A percentile compares a stretch with the other conserved stretches of the same genome.
Evolutionary conservation across 495 filamentous ascomycete species (phyloP).

Genomic region (Penicillium dipodomyicola): DNA sequence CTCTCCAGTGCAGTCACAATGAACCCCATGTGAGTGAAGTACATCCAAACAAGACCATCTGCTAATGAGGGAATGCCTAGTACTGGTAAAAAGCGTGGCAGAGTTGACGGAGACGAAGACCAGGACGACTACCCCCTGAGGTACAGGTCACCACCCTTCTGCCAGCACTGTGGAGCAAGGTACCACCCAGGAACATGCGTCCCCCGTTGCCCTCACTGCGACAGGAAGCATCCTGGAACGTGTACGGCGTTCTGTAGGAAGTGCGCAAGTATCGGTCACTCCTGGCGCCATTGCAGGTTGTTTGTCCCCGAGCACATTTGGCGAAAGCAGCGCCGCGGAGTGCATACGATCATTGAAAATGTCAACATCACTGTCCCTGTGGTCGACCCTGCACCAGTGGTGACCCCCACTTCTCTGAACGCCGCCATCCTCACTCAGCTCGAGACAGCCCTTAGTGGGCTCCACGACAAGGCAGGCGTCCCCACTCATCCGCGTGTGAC

Average conservation of each 20-base stretch:
- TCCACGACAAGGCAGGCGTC: not conserved
- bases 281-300: not conserved
- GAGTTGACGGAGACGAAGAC: not conserved
- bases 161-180: not conserved
- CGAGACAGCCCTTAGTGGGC: not conserved
- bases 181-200: not conserved
- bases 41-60: not conserved
- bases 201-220: not conserved
- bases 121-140: not conserved
- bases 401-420: not conserved
- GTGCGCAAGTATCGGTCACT: not conserved
- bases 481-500: not conserved
- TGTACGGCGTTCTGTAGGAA: constrained; percentile 2
- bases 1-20: not conserved
- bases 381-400: not conserved
- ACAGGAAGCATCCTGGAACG: not conserved
- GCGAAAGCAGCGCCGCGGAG: not conserved
- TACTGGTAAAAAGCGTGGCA: not conserved
- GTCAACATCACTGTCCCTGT: not conserved
- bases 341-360: not conserved
- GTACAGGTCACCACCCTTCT: not conserved
- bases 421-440: not conserved
- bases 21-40: not conserved
- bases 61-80: not conserved
- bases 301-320: not conserved